Percentiles rank a stretch among this genome's conserved stretches.
phyloP scores from a whole-genome alignment of 1,139 yeast genomes.

The Yamadazyma conglobata region DNA sequence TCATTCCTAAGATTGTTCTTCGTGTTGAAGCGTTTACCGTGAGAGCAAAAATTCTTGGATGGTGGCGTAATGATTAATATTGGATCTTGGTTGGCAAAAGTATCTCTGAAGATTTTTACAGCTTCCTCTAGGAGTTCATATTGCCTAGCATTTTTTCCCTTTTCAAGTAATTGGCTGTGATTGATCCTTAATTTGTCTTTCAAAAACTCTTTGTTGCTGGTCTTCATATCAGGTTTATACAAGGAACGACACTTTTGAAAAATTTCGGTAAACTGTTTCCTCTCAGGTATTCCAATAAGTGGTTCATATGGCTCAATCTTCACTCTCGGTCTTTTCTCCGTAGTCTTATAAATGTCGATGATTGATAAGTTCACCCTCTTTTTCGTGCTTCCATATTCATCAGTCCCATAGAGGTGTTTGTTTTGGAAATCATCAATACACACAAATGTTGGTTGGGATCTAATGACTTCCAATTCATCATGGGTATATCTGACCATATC shows the following conservation, averaged over 20 bases:
- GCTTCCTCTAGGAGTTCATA: neutral
- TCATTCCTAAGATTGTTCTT: neutral
- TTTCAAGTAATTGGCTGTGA: neutral
- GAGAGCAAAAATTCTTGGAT: slow-evolving; percentile 6
- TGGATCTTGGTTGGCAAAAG: slow-evolving; percentile 10
- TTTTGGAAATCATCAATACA: slow-evolving; percentile 6
- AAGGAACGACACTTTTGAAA: neutral
- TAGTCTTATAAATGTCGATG: neutral
- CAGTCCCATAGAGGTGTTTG: slow-evolving; percentile 3
- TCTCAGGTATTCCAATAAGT: neutral
- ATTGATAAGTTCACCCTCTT: slow-evolving; percentile 5
- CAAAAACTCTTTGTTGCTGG: slow-evolving; percentile 1
- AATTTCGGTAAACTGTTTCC: neutral
- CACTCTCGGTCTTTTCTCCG: neutral
- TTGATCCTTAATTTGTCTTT: slow-evolving; percentile 1
- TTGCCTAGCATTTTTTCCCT: neutral
- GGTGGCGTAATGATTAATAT: slow-evolving; percentile 19
- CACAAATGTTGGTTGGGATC: slow-evolving; percentile 1
- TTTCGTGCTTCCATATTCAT: slow-evolving; percentile 1
- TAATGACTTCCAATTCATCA: slow-evolving; percentile 6
- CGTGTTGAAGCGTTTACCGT: slow-evolving; percentile 2
- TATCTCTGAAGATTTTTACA: slow-evolving; percentile 1
- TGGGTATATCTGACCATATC: slow-evolving; percentile 18
- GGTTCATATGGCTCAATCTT: neutral
- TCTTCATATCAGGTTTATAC: slow-evolving; percentile 1